phyloP scores from a whole-genome alignment of 1,284 basidiomycete species.

The Tylopilus sp. region DNA sequence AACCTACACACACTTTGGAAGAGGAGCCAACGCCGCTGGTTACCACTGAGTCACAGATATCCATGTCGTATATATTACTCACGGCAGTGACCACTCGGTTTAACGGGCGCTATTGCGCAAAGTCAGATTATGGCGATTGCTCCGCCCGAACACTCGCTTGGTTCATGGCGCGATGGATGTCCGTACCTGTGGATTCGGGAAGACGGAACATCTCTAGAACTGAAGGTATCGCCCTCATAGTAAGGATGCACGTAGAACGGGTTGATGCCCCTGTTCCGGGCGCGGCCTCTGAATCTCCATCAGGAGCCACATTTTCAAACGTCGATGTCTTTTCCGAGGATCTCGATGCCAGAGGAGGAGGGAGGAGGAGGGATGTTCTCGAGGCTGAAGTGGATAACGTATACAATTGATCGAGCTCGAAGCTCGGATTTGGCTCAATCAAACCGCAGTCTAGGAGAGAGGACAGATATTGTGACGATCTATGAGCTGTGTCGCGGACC shows the following conservation, averaged over 20 bases:
- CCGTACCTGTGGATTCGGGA: constrained; percentile 42
- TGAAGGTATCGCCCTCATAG: constrained; percentile 51
- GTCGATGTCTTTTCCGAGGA: constrained; percentile 23
- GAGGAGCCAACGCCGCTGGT: constrained; percentile 10
- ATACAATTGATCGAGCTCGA: constrained; percentile 57
- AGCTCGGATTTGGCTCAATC: constrained; percentile 51
- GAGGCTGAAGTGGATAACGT: constrained; percentile 14
- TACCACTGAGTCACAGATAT: background rate
- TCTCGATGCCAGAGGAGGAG: background rate
- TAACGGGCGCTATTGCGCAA: background rate
- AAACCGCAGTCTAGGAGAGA: constrained; percentile 50
- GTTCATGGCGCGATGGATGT: constrained; percentile 61
- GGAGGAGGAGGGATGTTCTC: background rate
- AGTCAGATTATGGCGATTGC: background rate
- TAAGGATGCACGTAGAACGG: constrained; percentile 33
- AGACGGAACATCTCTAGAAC: constrained; percentile 48
- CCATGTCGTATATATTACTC: constrained; percentile 15
- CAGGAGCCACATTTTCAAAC: background rate
- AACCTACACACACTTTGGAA: no score
- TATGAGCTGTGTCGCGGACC: constrained; percentile 51
- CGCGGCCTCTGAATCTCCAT: constrained; percentile 1
- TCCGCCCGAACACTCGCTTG: constrained; percentile 41
- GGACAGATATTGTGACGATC: constrained; percentile 64
- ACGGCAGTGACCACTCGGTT: background rate
- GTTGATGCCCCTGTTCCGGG: constrained; percentile 2